Conservation (phyloP, 495 filamentous ascomycete species). For the Recurvomyces mirabilis region DNA sequence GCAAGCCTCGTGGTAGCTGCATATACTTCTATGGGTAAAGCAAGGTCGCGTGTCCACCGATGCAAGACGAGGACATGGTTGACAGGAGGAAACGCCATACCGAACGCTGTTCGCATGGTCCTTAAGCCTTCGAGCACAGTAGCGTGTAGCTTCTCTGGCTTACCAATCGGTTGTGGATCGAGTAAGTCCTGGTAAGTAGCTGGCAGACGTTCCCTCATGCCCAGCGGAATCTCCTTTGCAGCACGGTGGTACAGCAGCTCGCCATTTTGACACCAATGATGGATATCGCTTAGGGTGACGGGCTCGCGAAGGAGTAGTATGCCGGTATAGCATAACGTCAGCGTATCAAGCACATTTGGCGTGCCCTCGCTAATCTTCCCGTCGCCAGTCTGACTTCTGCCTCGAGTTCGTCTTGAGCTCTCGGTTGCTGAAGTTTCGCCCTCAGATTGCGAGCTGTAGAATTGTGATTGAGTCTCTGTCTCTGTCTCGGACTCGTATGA, state of each 20-base stretch:
- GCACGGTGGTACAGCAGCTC: conserved; percentile 27
- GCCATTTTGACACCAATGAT: conserved; percentile 29
- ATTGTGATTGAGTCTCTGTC: conserved; percentile 11
- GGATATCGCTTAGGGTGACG: conserved; percentile 50
- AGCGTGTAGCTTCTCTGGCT: conserved; percentile 50
- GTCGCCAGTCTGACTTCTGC: background rate
- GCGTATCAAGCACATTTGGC: conserved; percentile 51
- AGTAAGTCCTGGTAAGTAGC: conserved; percentile 20
- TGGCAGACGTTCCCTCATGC: conserved; percentile 28
- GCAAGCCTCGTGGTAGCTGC: conserved; percentile 48
- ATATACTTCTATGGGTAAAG: conserved; percentile 68
- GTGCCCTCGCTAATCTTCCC: conserved; percentile 31
- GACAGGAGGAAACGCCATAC: conserved; percentile 58
- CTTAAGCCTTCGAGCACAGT: conserved; percentile 47
- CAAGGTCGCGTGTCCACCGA: conserved; percentile 59
- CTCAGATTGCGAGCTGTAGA: conserved; percentile 44
- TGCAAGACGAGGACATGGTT: conserved; percentile 57
- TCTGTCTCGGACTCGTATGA: conserved; percentile 22
- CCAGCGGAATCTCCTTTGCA: conserved; percentile 17
- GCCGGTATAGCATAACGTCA: conserved; percentile 59
- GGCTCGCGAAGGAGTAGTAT: conserved; percentile 52
- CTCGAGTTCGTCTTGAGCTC: background rate
- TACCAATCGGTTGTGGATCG: conserved; percentile 31
- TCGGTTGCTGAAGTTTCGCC: conserved; percentile 16
- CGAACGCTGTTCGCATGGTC: conserved; percentile 56